phyloP scores from a whole-genome alignment of 2,329 filamentous ascomycete species.

The Pseudogymnoascus sp. region DNA sequence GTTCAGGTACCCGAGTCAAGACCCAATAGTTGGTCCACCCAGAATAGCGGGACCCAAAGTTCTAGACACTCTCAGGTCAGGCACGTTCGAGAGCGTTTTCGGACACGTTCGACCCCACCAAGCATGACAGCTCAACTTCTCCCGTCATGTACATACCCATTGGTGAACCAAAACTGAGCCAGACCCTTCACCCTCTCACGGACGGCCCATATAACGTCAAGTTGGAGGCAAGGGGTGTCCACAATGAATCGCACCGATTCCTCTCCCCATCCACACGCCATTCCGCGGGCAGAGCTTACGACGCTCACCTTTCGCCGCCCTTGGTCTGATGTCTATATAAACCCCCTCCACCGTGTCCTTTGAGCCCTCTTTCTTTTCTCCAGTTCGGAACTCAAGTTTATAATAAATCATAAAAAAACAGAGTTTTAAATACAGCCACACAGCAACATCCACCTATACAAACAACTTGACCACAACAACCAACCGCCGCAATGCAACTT shows the following conservation, averaged over 20 bases:
- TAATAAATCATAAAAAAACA: not conserved
- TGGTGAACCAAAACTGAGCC: not conserved
- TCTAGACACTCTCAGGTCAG: not conserved
- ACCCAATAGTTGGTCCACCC: slow-evolving; percentile 1
- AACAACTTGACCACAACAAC: not conserved
- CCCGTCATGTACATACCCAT: slow-evolving; percentile 2
- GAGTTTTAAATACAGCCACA: slow-evolving; percentile 1
- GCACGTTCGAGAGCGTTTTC: not conserved
- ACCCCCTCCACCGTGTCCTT: not conserved
- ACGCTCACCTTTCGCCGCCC: slow-evolving; percentile 1
- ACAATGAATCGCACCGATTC: slow-evolving; percentile 2
- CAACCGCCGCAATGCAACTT: slow-evolving; percentile 45
- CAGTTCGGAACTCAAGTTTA: slow-evolving; percentile 1
- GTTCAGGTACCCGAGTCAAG: slow-evolving; percentile 5
- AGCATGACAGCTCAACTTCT: slow-evolving; percentile 8
- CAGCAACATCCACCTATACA: not conserved
- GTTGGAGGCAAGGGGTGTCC: slow-evolving; percentile 1
- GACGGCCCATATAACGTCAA: not conserved
- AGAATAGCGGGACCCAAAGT: slow-evolving; percentile 4
- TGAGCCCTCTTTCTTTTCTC: not conserved
- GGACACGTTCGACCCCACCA: not conserved
- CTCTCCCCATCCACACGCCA: not conserved
- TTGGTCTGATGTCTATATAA: slow-evolving; percentile 2
- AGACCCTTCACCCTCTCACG: not conserved
- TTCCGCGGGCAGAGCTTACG: not conserved